Evolutionary conservation across 2,329 filamentous ascomycete species (phyloP), one percentile per base, ranked within the genome.

Genomic region (Coniella vitis): DNA sequence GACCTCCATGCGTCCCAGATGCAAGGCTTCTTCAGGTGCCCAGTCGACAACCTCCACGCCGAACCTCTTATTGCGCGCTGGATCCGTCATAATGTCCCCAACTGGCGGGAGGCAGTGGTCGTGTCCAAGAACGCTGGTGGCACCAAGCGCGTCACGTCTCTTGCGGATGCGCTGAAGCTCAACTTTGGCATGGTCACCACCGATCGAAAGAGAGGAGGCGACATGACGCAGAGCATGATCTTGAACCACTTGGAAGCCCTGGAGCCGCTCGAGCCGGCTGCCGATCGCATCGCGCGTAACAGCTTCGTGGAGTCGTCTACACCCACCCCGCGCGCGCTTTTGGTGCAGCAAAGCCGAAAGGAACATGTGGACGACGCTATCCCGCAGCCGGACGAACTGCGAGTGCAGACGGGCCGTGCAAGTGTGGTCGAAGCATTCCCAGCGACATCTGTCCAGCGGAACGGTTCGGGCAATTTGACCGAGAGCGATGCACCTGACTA

Each of bases 1-100:
- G 93, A 98, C 64, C 78, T 98, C 25, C 93, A 98, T 71, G 87
- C 87, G 46, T 90, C 87, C n/a, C 93, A 97, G 72, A 97, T 97
- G 89, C 93, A 98, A 70, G 93, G 93, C 51, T 98, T 98, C 72
- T 98, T 98, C 77, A 87, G 87, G 63, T 95, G 91, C 59, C 93
- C 93, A 0, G 91, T 98, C 52, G 93, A 98, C 69, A 97, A 98
- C 63, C 83, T 98, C 46, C 89, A 95, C 60, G 93, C 93, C 45
- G 93, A 98, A 66, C 91, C 93, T 14, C 78, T 97, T 55, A 89
- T 98, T 61, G 90, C 91, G 47, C 86, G 89, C 59, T 98, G 93
- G 93, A 95, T 98, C 60, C 84, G 86, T 53, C 81, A 85, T 65
- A 93, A 96, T 63, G 85, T 98, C 35, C 75, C 81, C 13, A 81